phyloP scores from a whole-genome alignment of 164 flowering plant species.

The Nymphaea thermarum region DNA sequence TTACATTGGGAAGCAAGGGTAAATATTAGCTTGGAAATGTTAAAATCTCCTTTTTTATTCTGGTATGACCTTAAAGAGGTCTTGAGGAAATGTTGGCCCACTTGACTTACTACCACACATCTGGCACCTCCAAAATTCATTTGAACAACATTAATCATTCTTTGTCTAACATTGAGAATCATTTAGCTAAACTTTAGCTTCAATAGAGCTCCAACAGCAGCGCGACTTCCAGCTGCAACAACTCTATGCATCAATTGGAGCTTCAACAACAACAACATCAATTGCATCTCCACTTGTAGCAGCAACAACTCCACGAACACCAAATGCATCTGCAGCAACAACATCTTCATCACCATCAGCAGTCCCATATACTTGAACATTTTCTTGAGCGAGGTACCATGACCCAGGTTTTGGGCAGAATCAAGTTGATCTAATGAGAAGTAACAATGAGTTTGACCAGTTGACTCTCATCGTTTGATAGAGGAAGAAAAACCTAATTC shows the following conservation, averaged over 20 bases:
- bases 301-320: conserved; percentile 21
- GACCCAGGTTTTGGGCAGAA: conserved; percentile 40
- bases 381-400: conserved; percentile 37
- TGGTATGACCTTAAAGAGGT: not conserved
- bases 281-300: conserved; percentile 23
- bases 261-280: conserved; percentile 21
- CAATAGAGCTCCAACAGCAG: conserved; percentile 35
- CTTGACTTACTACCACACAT: not conserved
- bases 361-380: conserved; percentile 60
- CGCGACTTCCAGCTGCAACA: too few species aligned
- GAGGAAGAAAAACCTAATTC: conserved; percentile 24
- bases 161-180: conserved; percentile 33
- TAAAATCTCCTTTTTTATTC: not conserved
- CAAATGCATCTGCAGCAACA: conserved; percentile 38
- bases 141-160: not conserved
- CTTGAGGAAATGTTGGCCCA: not conserved
- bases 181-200: conserved; percentile 32
- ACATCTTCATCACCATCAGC: conserved; percentile 58
- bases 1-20: too few species aligned
- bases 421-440: conserved; percentile 33
- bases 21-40: too few species aligned
- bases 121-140: not conserved
- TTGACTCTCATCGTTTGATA: conserved; percentile 26
- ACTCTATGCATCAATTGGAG: conserved; percentile 22
- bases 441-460: conserved; percentile 39